Evolutionary conservation across 2,329 filamentous ascomycete genomes (phyloP), one percentile per base, ranked within the genome.

Genomic region (Trichoderma aggressivum): DNA sequence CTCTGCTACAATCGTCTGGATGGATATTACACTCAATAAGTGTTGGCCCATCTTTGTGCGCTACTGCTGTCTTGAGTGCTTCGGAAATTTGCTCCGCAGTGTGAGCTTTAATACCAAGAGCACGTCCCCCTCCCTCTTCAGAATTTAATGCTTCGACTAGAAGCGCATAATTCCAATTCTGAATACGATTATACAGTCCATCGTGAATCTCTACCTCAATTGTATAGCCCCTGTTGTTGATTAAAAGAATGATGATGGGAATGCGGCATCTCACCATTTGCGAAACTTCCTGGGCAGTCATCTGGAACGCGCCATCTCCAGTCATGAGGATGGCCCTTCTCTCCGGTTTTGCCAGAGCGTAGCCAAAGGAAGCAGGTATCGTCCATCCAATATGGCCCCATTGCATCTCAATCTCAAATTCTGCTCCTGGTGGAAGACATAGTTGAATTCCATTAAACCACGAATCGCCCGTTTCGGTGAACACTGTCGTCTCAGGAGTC

Each of bases 301-400:
- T 70, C 60, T 72, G 71, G 62, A 73, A 73, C n/a, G 72, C 70
- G 11, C 71, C 71, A 53, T 73, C 72, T 11, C 67, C 72, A 3
- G 69, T 58, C 72, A 73, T 66, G 53, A 72, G 66, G 34, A 50
- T 50, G n/a, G 43, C 21, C 10, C 43, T 50, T n/a, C 43, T 12
- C 10, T 21, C 43, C 21, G 43, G 43, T 21, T 50, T 50, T 50
- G 43, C 43, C 8, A 50, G 2, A 21, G n/a, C 43, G 43, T 50
- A 50, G 58, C 71, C 71, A 28, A 72, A 67, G 14, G 71, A 72
- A 62, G 71, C 67, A 14, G 71, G 71, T 55, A 72, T 70, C 30
- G 71, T 62, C 71, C 71, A 72, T 43, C 67, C 71, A 50, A 72
- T 72, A 63, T 72, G 71, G 55, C 71, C 71, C 71, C 67, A 72